These are phyloP conservation scores for Chlamydomonas schloesseri DNA, from an alignment of 139 green algal species.

Conservation along the genomic window DNA sequence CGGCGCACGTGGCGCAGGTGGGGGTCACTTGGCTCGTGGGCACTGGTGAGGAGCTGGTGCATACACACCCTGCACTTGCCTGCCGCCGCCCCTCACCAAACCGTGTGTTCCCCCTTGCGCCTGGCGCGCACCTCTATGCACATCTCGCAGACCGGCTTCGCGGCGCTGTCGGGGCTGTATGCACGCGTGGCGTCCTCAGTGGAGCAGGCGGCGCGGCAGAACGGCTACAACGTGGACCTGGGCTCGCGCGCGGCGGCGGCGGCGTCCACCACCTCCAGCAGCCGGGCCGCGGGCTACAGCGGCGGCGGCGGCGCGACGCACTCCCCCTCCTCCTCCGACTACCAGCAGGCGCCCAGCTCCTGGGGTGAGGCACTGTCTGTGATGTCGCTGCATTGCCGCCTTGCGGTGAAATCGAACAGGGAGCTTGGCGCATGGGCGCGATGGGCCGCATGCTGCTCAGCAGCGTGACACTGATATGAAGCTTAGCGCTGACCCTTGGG, in stretches of 20 bases:
- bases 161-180: slow-evolving; percentile 63
- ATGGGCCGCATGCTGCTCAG: too few relatives aligned
- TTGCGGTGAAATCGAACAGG: too few relatives aligned
- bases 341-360: not conserved
- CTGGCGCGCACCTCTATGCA: too few relatives aligned
- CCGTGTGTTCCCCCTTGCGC: too few relatives aligned
- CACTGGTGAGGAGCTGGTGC: too few relatives aligned
- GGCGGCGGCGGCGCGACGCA: too few relatives aligned
- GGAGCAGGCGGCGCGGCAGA: slow-evolving; percentile 64
- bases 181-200: slow-evolving; percentile 64
- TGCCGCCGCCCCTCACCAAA: not conserved
- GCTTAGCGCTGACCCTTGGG: too few relatives aligned
- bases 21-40: not conserved
- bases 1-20: slow-evolving; percentile 58
- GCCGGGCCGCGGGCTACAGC: not conserved
- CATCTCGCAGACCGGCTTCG: slow-evolving; percentile 64
- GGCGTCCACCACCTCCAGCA: not conserved
- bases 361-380: too few relatives aligned
- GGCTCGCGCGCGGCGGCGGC: slow-evolving; percentile 54
- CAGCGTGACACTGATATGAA: too few relatives aligned
- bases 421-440: too few relatives aligned
- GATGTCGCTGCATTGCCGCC: too few relatives aligned
- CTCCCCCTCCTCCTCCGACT: not conserved
- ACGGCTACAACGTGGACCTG: slow-evolving; percentile 62
- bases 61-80: not conserved